Evolutionary conservation across 2,329 filamentous ascomycete genomes (phyloP), one percentile per base, ranked within the genome.

Genomic region (Diaporthe humulicola): DNA sequence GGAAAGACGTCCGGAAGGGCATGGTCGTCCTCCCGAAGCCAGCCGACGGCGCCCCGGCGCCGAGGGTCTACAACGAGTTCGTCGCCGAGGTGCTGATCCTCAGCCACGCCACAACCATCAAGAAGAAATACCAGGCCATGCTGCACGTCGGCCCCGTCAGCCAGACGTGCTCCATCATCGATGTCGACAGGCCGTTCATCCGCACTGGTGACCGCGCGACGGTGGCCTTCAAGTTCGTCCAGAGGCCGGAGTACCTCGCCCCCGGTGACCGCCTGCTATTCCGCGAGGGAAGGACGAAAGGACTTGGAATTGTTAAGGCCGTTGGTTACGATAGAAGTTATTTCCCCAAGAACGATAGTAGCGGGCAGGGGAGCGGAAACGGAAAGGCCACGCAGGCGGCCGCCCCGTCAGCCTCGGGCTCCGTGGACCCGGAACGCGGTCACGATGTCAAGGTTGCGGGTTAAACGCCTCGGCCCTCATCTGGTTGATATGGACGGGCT

Each of bases 71-170:
- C 81, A 87, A 90, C 45, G 93, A 95, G 81, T 96, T 96, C 80
- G 87, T 96, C 56, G 94, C 94, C 17, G 94, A 96, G 84, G 97
- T 99, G 1, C 88, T 99, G 30, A 98, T 99, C 78, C 88, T 99
- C 9, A 97, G 94, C 5, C 97, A 99, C 81, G 95, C 96, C 0
- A 99, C 97, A 0, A 99, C 97, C 57, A 99, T 99, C 84, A 97
- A 98, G 84, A 95, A 93, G 0, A 96, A 95, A 80, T 99, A 99
- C 78, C 97, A 99, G 86, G 97, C 97, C 0, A 99, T 98, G 96
- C 89, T 99, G 30, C 97, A 99, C 80, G 96, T 99, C 6, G 97
- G 97, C 0, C 94, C 97, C 0, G 94, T 99, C 57, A 95, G 94
- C 54, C 97, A 99, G 85, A 99, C 97, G 0, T 99, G 97, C 81